Evolutionary conservation across 2,329 filamentous ascomycete species (phyloP).

Genomic region (Dendrostoma leiphaemia): DNA sequence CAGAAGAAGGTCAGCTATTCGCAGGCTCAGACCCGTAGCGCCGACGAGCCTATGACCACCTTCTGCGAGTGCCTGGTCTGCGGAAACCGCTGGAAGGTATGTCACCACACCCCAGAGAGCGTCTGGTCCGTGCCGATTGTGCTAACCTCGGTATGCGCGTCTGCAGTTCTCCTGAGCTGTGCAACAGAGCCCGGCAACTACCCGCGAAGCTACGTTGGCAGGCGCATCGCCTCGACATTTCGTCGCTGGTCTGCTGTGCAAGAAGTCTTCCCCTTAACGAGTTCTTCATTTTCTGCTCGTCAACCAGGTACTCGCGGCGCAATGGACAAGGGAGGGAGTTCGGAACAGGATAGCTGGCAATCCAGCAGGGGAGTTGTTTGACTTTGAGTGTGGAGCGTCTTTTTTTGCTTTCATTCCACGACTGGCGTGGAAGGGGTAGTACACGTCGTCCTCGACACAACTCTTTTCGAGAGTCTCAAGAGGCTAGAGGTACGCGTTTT

Average conservation of each 20-base stretch:
- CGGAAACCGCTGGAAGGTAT: slow-evolving; percentile 69
- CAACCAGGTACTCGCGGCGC: slow-evolving; percentile 16
- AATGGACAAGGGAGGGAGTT: slow-evolving; percentile 8
- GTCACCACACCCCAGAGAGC: slow-evolving; percentile 1
- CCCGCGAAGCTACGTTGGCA: background rate
- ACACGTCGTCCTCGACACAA: slow-evolving; percentile 1
- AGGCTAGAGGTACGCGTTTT: background rate
- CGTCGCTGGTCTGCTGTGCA: background rate
- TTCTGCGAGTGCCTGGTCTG: slow-evolving; percentile 72
- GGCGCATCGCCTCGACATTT: background rate
- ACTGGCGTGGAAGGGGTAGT: background rate
- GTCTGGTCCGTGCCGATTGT: slow-evolving; percentile 18
- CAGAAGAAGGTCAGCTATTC: slow-evolving; percentile 94
- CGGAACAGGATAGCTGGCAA: slow-evolving; percentile 10
- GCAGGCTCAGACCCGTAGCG: slow-evolving; percentile 91
- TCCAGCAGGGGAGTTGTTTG: slow-evolving; percentile 12
- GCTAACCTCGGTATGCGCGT: background rate
- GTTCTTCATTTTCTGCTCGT: background rate
- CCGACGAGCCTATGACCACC: slow-evolving; percentile 88
- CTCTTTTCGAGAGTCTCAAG: background rate
- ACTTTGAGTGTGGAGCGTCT: background rate
- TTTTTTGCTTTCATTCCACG: background rate
- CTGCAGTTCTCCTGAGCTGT: slow-evolving; percentile 28
- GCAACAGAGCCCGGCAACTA: too few species aligned
- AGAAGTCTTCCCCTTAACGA: background rate